Evolutionary conservation across 116 monocot genomes (phyloP).

Genomic region (Posidonia oceanica): DNA sequence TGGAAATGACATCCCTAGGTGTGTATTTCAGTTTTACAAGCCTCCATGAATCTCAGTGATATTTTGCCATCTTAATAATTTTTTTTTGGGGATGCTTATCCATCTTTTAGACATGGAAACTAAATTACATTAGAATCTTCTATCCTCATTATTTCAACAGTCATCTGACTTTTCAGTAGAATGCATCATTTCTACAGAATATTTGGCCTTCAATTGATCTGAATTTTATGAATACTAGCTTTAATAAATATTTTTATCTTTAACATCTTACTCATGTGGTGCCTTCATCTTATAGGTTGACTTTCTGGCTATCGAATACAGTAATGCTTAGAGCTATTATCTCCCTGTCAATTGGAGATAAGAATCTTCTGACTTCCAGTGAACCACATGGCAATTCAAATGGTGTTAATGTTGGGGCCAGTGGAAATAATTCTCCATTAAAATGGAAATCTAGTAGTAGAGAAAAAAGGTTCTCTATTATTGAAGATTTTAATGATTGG

Average conservation of each 20-base stretch:
- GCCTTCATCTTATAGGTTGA: slow-evolving; percentile 37
- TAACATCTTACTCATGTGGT: background rate
- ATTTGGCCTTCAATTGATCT: too few species aligned
- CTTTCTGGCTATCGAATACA: slow-evolving; percentile 87
- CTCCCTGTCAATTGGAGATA: slow-evolving; percentile 19
- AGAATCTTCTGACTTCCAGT: slow-evolving; percentile 12
- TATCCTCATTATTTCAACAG: background rate
- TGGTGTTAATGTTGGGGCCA: slow-evolving; percentile 1
- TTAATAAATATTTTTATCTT: too few species aligned
- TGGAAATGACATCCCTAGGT: slow-evolving; percentile 90
- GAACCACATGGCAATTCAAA: slow-evolving; percentile 5
- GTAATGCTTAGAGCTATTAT: slow-evolving; percentile 57
- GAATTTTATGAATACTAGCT: too few species aligned
- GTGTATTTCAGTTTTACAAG: background rate
- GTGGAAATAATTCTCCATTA: slow-evolving; percentile 29
- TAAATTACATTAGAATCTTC: too few species aligned
- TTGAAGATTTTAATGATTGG: slow-evolving; percentile 47
- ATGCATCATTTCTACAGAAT: background rate
- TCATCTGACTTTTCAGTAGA: background rate
- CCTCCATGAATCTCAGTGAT: background rate
- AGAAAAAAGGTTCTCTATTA: slow-evolving; percentile 21
- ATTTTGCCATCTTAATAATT: background rate
- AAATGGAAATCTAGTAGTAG: slow-evolving; percentile 57
- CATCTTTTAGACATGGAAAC: slow-evolving; percentile 16
- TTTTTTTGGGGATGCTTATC: background rate